Conservation (phyloP, 176 grass and related monocot genomes). For the Poa pratensis region DNA sequence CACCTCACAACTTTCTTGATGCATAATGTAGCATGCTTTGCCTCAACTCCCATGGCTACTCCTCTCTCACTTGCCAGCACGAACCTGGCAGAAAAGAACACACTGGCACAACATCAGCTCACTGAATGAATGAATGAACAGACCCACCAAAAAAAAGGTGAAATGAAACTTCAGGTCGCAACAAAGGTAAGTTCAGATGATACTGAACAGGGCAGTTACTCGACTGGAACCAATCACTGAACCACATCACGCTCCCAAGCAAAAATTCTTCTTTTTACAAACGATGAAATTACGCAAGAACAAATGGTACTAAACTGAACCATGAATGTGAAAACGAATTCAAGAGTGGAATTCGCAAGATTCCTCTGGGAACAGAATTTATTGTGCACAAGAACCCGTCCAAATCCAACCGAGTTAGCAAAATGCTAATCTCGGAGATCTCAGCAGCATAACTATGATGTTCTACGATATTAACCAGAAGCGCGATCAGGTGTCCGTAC, state of each 20-base stretch:
- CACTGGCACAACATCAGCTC: background rate
- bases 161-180: background rate
- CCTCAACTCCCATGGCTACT: constrained; percentile 29
- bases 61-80: background rate
- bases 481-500: constrained; percentile 28
- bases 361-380: background rate
- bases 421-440: background rate
- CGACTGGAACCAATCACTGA: background rate
- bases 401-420: background rate
- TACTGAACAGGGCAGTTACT: background rate
- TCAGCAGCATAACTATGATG: background rate
- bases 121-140: background rate
- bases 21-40: constrained; percentile 18
- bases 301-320: background rate
- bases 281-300: too few species aligned
- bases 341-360: background rate
- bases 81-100: constrained; percentile 34
- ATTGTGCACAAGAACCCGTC: background rate
- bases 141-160: background rate
- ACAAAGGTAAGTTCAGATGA: background rate
- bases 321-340: background rate
- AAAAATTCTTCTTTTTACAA: too few species aligned
- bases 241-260: too few species aligned
- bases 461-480: background rate
- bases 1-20: constrained; percentile 47